Base-by-base conservation (phyloP, 2,329 filamentous ascomycete species). In the Blastomyces gilchristii region DNA sequence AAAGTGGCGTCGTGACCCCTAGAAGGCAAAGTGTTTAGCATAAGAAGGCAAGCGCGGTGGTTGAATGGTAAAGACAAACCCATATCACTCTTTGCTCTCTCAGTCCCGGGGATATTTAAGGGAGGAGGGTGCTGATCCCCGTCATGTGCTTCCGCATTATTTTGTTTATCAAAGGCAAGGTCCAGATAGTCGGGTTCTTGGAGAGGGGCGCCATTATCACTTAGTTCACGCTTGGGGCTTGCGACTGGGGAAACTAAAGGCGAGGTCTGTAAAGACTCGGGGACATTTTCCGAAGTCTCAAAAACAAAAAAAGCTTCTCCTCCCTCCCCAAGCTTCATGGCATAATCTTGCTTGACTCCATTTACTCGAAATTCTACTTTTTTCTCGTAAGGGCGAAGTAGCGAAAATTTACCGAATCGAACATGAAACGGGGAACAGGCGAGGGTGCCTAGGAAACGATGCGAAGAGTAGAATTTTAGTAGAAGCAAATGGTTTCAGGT, bases 231-330 rank as follows among this genome's bases (percentile, higher is more conserved):
- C 53, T 73, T 84, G 25, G 94, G 94, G 71, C 92, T 97, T 62
- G 85, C 84, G n/a, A 86, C 88, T 5, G 94, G 94, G 31, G 92
- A 97, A 60, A 95, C 89, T 61, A 97, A 81, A 43, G 94, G 94
- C 58, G 93, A 97, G 0, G 94, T 99, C 78, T 97, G 94, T 72
- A 97, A 80, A 63, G 89, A 90, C 74, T 90, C 88, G n/a, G 94
- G 94, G 64, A 99, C 94, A 70, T 86, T 88, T 69, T 93, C 90
- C 61, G 87, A 88, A 9, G 94, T 99, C 78, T 97, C 91, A 72
- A 99, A 97, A 67, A 99, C 91, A 76, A 99, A 99, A 79, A 99
- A 99, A 34, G 94, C 94, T 79, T 99, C 94, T 67, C 94, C 94
- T 61, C 91, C 94, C 74, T 99, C 94, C 54, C 94, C 94, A 25